These are phyloP conservation scores for Lipomyces sp. DNA, from an alignment of 805 yeast species.

Conservation along the genomic window DNA sequence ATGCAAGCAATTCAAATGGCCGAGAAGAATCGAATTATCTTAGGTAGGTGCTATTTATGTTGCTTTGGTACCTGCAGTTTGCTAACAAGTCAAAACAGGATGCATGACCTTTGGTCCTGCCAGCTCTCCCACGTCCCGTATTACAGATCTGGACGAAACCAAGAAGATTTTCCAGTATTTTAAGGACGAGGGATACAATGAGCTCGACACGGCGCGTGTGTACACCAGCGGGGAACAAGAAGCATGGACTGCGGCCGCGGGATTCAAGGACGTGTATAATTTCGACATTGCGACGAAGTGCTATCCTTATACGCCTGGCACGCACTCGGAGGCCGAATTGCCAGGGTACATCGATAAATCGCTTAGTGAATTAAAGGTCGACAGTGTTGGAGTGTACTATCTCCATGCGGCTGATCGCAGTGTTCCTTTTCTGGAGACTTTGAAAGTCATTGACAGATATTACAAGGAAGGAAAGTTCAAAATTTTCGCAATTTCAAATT, in stretches of 20 bases:
- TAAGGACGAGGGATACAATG: constrained; percentile 29
- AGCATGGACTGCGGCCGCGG: constrained; percentile 24
- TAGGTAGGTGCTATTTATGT: no score
- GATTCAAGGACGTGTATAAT: constrained; percentile 16
- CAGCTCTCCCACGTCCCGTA: constrained; percentile 12
- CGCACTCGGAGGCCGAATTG: constrained; percentile 11
- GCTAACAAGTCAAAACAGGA: no score
- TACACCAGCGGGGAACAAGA: constrained; percentile 31
- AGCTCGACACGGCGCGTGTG: constrained; percentile 34
- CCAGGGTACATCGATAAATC: constrained; percentile 7
- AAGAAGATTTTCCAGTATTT: constrained; percentile 17
- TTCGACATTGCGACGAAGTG: constrained; percentile 31
- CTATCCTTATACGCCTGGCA: constrained; percentile 25
- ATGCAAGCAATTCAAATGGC: no score
- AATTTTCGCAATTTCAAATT: constrained; percentile 34
- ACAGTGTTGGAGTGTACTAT: constrained; percentile 16
- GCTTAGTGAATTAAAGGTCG: constrained; percentile 12
- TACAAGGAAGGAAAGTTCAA: constrained; percentile 34
- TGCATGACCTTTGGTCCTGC: constrained; percentile 27
- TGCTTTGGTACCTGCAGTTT: no score
- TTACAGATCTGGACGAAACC: constrained; percentile 16
- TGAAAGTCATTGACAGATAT: constrained; percentile 29
- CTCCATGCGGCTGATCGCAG: constrained; percentile 33
- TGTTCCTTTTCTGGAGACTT: constrained; percentile 32
- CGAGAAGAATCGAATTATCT: no score